Base-by-base conservation (phyloP, 148 eudicot species). In the Silene latifolia region DNA sequence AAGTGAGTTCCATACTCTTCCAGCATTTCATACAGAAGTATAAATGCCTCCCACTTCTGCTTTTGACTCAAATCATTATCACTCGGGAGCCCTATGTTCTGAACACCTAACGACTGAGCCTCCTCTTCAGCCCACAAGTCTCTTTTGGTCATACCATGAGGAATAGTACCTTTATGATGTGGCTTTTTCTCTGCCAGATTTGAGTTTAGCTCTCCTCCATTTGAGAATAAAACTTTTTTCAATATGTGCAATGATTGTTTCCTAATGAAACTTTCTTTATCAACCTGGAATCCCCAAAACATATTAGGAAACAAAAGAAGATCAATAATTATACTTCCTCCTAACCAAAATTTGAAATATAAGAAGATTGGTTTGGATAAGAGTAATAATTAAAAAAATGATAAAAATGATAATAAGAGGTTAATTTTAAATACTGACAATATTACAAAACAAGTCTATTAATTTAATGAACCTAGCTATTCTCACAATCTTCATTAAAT, bases 1-100 rank as follows among this genome's bases (percentile, higher is more conserved):
- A 96, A 89, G 85, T 96, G 99, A 77, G 97, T 92, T 70, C 99
- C 99, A 88, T 88, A 96, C 84, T 96, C 99, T 83, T 96, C 99
- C 71, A 96, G 99, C 97, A 96, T 96, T 84, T 96, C 97, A 82
- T 92, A 92, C 65, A 96, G 78, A 85, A 96, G 93, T 78, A 90
- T 81, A 84, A 92, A 96, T 44, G 98, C 91, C 80, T 69, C 88
- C 99, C 99, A 96, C 84, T 85, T 89, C 79, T 85, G 85, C 83
- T 71, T 73, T 74, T 80, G 80, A 68, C 63, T 84, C 63, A 80
- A 78, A 80, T 60, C 64, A 46, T 70, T 39, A 48, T 86, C 89
- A 77, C 57, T 27, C 66, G 89, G 72, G 71, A 75, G 69, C 82
- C 80, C 81, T 25, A 86, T 29, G 67, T 80, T 78, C 63, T 86